Evolutionary conservation across 225 moss, liverwort and hornwort species (phyloP), one percentile per base, ranked within the genome.

Genomic region (Polytrichum formosum): DNA sequence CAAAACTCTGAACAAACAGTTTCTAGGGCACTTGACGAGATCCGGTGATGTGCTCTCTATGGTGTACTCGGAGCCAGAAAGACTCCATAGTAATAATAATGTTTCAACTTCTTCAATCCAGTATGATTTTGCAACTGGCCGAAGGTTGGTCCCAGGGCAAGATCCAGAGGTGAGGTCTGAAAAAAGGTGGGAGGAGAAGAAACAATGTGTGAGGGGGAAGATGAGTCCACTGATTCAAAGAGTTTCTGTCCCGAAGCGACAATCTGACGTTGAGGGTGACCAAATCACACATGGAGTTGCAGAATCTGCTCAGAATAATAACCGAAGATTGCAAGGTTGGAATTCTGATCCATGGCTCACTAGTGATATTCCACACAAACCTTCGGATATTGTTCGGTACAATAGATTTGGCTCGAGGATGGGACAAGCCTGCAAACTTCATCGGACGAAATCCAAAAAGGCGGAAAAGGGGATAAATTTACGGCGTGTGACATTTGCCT

Each of bases 401-500:
- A 88, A 88, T 55, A 75, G 66, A 56, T 79, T 66, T 64, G 68
- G 65, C 3, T 70, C 64, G 4, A n/a, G 72, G 9, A 30, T 73
- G 46, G 66, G 66, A 8, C 70, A 79, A 67, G 63, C 65, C 55
- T 58, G 61, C 56, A 75, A 29, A 71, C 65, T 77, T 18, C 33
- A 21, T 70, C 63, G 22, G 10, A 59, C 25, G 74, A 73, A 61
- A 61, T 6, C 63, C 54, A 58, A 21, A 29, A 31, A 69, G 56
- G 26, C 56, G 1, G 16, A 28, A 56, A 6, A 72, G 64, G 68
- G 71, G 33, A 66, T 73, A 65, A 79, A 75, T 70, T 35, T 82
- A 31, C 84, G 77, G 4, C 84, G 80, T 73, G 82, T 84, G 61
- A 82, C 79, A 63, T 88, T 88, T 76, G 84, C 82, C 18, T 79